Base-by-base conservation (phyloP, 2,329 filamentous ascomycete genomes). In the Arthroderma sp. region DNA sequence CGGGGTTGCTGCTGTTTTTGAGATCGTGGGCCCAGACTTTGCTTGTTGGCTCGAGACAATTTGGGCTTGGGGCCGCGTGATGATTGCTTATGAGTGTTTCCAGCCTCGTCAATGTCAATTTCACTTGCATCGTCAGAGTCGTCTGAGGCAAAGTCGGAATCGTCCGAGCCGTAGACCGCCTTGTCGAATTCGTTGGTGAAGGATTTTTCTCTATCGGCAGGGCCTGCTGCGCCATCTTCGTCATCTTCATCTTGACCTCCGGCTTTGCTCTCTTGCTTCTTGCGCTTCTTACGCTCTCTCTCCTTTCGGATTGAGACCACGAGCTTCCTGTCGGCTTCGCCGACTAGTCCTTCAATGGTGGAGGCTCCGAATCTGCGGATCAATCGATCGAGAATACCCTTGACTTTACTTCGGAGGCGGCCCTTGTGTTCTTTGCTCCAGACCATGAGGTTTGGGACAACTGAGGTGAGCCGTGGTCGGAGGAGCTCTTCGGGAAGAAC, bases 371-470 rank as follows among this genome's bases (percentile, higher is more conserved):
- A 96, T 46, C 89, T 80, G 40, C 89, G 79, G 22, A 96, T 83
- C 75, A 95, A 86, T 43, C 91, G 80, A 67, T 98, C 91, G 10
- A 98, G 70, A 51, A 98, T 96, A 59, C 95, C 88, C 77, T 95
- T 96, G 54, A 98, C 88, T 71, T 96, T 98, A 41, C 85, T 81
- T 57, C 89, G 86, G 69, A 98, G 91, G 61, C 94, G 87, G 8
- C 87, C 87, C 69, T 96, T 96, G 71, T 98, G 93, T 65, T 98
- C 91, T 63, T 95, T 86, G 60, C 84, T 88, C 89, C 91, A 98
- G 36, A 88, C 79, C 72, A 96, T 85, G 15, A 96, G 72, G 63
- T 94, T 94, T 3, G 88, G 85, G 2, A 98, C 77, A 40, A 98
- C 73, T 0, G 80, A 78, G 30, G 73, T 69, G 32, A 98, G 76